Conservation (phyloP, 495 filamentous ascomycete genomes). For the Neurospora intermedia region DNA sequence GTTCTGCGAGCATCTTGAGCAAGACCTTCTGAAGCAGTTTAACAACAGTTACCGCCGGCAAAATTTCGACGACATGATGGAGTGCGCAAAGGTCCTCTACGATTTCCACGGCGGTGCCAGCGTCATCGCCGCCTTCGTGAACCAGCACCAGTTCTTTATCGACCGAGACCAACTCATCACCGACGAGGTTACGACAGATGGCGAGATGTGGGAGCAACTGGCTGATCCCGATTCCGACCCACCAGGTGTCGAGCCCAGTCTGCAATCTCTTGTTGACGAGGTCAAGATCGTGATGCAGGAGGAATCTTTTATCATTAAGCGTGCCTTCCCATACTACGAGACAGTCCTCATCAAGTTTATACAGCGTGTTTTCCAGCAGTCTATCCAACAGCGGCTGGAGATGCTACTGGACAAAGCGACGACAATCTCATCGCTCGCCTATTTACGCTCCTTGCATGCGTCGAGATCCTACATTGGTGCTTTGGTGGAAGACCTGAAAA, state of each 20-base stretch:
- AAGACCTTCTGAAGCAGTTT: constrained; percentile 91
- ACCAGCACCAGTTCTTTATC: constrained; percentile 99
- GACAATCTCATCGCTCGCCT: constrained; percentile 80
- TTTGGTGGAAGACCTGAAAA: constrained; percentile 84
- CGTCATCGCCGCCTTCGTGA: constrained; percentile 91
- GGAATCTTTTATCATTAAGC: constrained; percentile 88
- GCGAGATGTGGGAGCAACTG: constrained; percentile 77
- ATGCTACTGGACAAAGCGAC: constrained; percentile 94
- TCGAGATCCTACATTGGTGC: constrained; percentile 75
- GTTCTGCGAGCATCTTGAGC: constrained; percentile 90
- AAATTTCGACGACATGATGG: constrained; percentile 93
- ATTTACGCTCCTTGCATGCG: constrained; percentile 81
- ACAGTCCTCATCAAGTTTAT: constrained; percentile 85
- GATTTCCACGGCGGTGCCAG: constrained; percentile 94
- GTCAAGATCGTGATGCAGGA: constrained; percentile 94
- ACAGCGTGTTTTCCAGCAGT: constrained; percentile 95
- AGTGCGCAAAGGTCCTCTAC: constrained; percentile 84
- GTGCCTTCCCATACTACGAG: constrained; percentile 93
- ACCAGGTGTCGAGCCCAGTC: constrained; percentile 79
- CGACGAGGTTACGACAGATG: constrained; percentile 75
- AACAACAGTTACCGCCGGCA: constrained; percentile 89
- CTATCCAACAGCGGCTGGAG: constrained; percentile 88
- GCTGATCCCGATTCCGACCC: constrained; percentile 90
- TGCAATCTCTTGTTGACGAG: constrained; percentile 87
- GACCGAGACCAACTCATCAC: constrained; percentile 80